Evolutionary conservation across 495 filamentous ascomycete genomes (phyloP), one percentile per base, ranked within the genome.

Genomic region (Penicillium canescens): DNA sequence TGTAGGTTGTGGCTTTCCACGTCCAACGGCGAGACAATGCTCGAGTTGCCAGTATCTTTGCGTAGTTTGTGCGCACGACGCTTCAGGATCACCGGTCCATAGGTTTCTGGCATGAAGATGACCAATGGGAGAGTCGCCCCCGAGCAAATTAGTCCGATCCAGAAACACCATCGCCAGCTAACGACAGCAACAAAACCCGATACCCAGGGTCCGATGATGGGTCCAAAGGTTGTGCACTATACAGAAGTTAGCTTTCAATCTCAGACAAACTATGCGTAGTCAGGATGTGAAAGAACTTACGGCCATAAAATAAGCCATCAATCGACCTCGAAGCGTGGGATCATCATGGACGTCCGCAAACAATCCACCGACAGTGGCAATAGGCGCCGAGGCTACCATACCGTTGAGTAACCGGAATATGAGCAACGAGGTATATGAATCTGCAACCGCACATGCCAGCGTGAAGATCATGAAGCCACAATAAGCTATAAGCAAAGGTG

Each of bases 221-320:
- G 87, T 5, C 87, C 87, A 16, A 81, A 75, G 12, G 83, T 78
- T 11, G 86, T 88, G 26, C 75, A 80, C 83, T 86, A 23, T 23
- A 8, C 33, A 11, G 0, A 4, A 39, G 45, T 45, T 26, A 46
- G 46, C 4, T 10, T 1, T 24, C 6, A 10, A 18, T 0, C 3
- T 8, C 8, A 16, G 12, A 11, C 1, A 9, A 31, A 31, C 6
- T 31, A 0, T 5, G 28, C 6, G 9, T 7, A 10, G 5, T 2
- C 28, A 31, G 9, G 18, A 31, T 2, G 7, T 5, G 9, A 28
- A 14, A 6, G 39, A 31, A 51, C 80, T 74, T 59, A 85, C 84
- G 23, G 78, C 83, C 80, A 86, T 88, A 63, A 86, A 91, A 10
- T 82, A 70, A 1, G 86, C 79, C 81, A 92, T 86, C 13, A 84